Evolutionary conservation across 2,329 filamentous ascomycete species (phyloP), one percentile per base, ranked within the genome.

Genomic region (Phialocephala subalpina): DNA sequence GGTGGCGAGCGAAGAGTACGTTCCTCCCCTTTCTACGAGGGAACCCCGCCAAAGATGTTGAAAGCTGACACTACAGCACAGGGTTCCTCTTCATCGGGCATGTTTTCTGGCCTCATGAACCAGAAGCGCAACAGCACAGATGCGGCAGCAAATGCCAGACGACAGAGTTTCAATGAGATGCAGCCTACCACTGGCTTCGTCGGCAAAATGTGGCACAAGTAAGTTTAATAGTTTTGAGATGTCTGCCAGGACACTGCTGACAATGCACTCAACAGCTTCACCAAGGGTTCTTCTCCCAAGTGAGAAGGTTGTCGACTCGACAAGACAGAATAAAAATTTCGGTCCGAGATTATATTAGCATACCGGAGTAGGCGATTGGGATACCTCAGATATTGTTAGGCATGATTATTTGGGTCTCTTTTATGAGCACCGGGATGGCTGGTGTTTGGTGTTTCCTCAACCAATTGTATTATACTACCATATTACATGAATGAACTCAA

Each of bases 121-220:
- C 81, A 82, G 73, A 84, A 84, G 69, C 78, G 82, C 12, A 78
- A 78, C 45, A 77, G 74, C 1, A 64, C 62, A 11, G 80, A 82
- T 69, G 74, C 77, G 0, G 69, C 70, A 1, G 72, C 78, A 47
- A 69, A 73, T 7, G 76, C 75, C 2, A 75, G 82, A 55, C 73
- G 80, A 38, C 73, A 77, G 25, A 82, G 79, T 66, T 84, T 80
- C 74, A 77, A 76, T 59, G 82, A 84, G n/a, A 80, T 82, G 76
- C 73, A 74, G 60, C 73, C 77, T 9, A 70, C 75, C 33, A 72
- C 74, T 0, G 80, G 80, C 0, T 74, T 81, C 57, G 57, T 77
- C 49, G 75, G 75, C 0, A 71, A 73, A 65, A 71, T 76, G 72
- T 77, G 75, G 75, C 68, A 76, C 58, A 75, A 73, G 75, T 77